These are phyloP conservation scores for Suillus placidus DNA, from an alignment of 768 basidiomycete species.

Conservation along the genomic window DNA sequence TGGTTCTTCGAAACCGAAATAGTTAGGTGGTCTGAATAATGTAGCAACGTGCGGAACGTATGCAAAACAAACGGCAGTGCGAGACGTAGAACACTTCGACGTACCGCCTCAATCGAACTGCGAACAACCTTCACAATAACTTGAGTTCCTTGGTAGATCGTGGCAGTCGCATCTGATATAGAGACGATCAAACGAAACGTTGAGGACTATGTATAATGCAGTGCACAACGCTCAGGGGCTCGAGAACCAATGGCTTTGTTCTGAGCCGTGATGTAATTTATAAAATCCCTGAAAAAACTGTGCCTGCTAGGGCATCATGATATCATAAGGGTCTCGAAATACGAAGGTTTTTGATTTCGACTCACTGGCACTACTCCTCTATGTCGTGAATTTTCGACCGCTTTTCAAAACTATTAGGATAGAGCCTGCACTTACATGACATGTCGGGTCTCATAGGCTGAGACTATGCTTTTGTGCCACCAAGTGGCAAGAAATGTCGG, in stretches of 20 bases:
- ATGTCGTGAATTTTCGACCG: not conserved
- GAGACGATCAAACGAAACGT: not conserved
- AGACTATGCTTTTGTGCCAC: not conserved
- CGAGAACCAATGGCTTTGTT: not conserved
- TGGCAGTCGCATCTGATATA: not conserved
- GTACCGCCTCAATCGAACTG: not conserved
- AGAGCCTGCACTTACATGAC: not conserved
- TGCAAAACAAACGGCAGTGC: not conserved
- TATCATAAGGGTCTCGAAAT: not conserved
- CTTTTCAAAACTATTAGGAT: not conserved
- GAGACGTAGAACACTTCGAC: not conserved
- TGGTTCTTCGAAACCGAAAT: not conserved
- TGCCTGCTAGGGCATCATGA: not conserved
- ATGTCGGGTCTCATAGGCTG: not conserved
- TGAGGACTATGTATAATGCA: constrained; percentile 1
- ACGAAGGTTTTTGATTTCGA: not conserved
- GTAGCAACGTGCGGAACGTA: not conserved
- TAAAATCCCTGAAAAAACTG: not conserved
- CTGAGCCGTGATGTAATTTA: not conserved
- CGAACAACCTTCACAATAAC: not conserved
- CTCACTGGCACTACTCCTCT: not conserved
- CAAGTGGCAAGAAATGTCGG: no score
- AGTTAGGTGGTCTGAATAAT: not conserved
- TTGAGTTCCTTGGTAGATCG: not conserved
- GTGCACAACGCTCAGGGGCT: not conserved